A percentile compares a stretch with the other conserved stretches of the same genome.
phyloP scores from a whole-genome alignment of 2,329 filamentous ascomycete species.

The Verticillium nubilum region DNA sequence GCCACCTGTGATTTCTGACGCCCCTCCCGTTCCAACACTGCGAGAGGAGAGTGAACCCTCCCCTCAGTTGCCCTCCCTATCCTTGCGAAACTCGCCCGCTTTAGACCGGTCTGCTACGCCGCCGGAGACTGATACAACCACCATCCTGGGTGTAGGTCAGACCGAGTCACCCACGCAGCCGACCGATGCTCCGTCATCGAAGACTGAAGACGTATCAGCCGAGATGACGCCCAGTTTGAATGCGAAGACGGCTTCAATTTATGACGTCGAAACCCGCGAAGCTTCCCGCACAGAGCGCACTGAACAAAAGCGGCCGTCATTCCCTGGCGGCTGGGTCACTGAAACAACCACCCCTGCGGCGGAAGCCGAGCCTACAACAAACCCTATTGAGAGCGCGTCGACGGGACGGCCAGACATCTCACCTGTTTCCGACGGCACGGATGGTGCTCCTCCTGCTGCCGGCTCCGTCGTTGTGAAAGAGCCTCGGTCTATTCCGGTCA shows the following conservation, averaged over 20 bases:
- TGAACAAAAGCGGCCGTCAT: slow-evolving; percentile 11
- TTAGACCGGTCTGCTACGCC: not conserved
- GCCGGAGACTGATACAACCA: not conserved
- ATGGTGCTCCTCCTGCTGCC: not conserved
- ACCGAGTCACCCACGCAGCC: not conserved
- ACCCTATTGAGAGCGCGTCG: not conserved
- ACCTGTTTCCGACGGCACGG: slow-evolving; percentile 13
- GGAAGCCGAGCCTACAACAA: not conserved
- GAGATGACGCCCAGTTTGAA: not conserved
- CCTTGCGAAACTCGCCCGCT: not conserved
- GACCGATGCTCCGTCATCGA: not conserved
- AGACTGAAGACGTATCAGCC: not conserved
- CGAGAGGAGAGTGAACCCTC: not conserved
- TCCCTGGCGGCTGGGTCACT: slow-evolving; percentile 26
- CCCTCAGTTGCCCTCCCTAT: not conserved
- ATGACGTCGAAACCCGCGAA: not conserved
- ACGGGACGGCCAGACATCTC: slow-evolving; percentile 4
- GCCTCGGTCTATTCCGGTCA: not conserved
- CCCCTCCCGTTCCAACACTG: not conserved
- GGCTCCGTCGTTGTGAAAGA: not conserved
- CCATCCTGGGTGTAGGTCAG: not conserved
- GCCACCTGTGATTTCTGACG: not conserved
- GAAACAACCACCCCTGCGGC: slow-evolving; percentile 12
- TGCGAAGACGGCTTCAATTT: not conserved
- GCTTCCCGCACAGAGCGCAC: slow-evolving; percentile 4